phyloP scores from a whole-genome alignment of 768 basidiomycete genomes.

The Dictyophora rubrovolvata region DNA sequence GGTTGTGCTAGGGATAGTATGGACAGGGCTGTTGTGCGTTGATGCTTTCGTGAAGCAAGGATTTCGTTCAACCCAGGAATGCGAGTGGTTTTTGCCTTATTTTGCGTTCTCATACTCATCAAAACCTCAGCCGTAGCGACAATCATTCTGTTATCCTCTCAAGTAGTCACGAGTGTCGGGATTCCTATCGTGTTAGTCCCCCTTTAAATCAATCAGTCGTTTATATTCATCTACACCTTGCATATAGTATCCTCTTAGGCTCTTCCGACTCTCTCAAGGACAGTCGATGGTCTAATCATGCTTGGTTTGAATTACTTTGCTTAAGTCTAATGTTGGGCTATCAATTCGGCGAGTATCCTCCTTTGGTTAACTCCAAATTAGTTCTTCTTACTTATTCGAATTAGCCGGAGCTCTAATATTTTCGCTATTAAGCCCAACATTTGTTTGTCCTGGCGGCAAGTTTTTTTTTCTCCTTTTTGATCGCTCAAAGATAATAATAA shows the following conservation, averaged over 20 bases:
- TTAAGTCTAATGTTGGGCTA: slow-evolving; percentile 33
- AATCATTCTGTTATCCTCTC: slow-evolving; percentile 31
- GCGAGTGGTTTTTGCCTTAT: slow-evolving; percentile 24
- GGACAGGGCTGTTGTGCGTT: slow-evolving; percentile 37
- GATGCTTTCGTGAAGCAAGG: slow-evolving; percentile 39
- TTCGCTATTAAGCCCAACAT: slow-evolving; percentile 31
- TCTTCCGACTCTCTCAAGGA: slow-evolving; percentile 25
- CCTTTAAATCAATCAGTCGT: slow-evolving; percentile 21
- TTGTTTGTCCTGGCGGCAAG: slow-evolving; percentile 37
- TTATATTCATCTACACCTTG: slow-evolving; percentile 9
- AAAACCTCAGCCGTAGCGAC: slow-evolving; percentile 32
- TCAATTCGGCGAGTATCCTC: slow-evolving; percentile 34
- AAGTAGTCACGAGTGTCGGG: slow-evolving; percentile 28
- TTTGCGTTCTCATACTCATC: not conserved
- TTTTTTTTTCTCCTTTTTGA: not conserved
- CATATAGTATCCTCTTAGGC: not conserved
- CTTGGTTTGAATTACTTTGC: slow-evolving; percentile 46
- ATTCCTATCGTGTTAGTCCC: slow-evolving; percentile 15
- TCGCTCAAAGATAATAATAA: not conserved
- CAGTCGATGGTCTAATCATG: slow-evolving; percentile 32
- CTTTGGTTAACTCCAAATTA: not conserved
- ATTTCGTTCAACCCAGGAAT: slow-evolving; percentile 31
- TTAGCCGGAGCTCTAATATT: slow-evolving; percentile 28
- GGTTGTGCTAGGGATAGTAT: slow-evolving; percentile 33
- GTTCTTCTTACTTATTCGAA: slow-evolving; percentile 20